phyloP scores from a whole-genome alignment of 192 early-diverging fungal species.

The Backusella liffmaniae region DNA sequence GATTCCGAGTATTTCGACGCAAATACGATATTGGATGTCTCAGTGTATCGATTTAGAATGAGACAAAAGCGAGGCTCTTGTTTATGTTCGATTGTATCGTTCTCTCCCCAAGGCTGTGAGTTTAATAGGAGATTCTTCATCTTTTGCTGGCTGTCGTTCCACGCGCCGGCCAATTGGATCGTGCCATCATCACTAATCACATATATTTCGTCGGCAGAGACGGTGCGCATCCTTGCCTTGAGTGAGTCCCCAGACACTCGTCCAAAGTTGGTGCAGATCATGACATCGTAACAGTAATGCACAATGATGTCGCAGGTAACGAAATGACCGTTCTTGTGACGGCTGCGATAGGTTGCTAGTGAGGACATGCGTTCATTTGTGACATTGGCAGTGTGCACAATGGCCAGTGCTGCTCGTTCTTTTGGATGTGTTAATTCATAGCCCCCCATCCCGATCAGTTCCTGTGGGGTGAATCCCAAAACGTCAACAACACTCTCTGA shows the following conservation, averaged over 20 bases:
- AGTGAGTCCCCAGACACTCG: background rate
- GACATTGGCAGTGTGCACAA: conserved; percentile 38
- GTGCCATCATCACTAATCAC: background rate
- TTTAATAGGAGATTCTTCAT: background rate
- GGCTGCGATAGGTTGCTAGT: conserved; percentile 34
- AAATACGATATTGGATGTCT: conserved; percentile 1
- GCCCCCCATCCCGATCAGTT: conserved; percentile 37
- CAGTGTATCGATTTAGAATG: conserved; percentile 16
- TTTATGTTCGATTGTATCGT: background rate
- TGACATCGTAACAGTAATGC: conserved; percentile 29
- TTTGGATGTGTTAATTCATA: conserved; percentile 42
- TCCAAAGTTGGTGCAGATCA: conserved; percentile 14
- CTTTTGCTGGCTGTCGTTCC: conserved; percentile 3
- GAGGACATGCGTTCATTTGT: conserved; percentile 41
- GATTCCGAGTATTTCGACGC: background rate
- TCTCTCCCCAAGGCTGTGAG: conserved; percentile 8
- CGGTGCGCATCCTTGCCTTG: background rate
- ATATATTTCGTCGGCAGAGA: conserved; percentile 3
- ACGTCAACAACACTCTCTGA: conserved; percentile 40
- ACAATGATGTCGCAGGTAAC: conserved; percentile 23
- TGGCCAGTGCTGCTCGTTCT: conserved; percentile 31
- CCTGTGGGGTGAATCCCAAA: conserved; percentile 45
- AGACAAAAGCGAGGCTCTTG: conserved; percentile 27
- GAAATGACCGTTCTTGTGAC: conserved; percentile 35
- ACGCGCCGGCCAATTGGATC: background rate